Conservation (phyloP, 805 yeast species). For the Sugiyamaella qingdaonensis region DNA sequence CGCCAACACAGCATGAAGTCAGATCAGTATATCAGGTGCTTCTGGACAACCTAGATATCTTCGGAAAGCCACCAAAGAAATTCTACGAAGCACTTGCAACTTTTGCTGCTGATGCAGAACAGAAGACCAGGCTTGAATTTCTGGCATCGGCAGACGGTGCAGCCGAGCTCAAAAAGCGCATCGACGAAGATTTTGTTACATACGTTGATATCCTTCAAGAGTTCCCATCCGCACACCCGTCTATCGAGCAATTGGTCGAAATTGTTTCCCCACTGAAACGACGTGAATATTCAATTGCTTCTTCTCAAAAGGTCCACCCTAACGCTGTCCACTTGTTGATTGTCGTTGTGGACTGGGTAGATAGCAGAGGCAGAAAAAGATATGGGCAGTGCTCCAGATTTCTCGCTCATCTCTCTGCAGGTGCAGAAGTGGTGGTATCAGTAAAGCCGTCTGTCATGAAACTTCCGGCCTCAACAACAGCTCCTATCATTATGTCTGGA, state of each 20-base stretch:
- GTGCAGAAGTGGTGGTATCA: slow-evolving; percentile 84
- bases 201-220: slow-evolving; percentile 78
- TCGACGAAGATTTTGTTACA: slow-evolving; percentile 76
- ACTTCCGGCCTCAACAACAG: slow-evolving; percentile 78
- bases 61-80: slow-evolving; percentile 94
- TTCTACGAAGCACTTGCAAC: slow-evolving; percentile 80
- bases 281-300: slow-evolving; percentile 96
- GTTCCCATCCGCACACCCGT: slow-evolving; percentile 79
- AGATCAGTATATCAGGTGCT: slow-evolving; percentile 81
- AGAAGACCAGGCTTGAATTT: slow-evolving; percentile 56
- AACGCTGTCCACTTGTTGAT: slow-evolving; percentile 86
- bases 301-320: slow-evolving; percentile 89
- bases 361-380: slow-evolving; percentile 76
- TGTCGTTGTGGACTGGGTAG: slow-evolving; percentile 96
- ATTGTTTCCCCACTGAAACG: slow-evolving; percentile 85
- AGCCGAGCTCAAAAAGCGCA: slow-evolving; percentile 72
- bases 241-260: slow-evolving; percentile 61
- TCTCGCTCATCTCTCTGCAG: slow-evolving; percentile 71
- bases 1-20: slow-evolving; percentile 55
- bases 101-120: slow-evolving; percentile 65
- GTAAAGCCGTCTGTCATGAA: slow-evolving; percentile 98
- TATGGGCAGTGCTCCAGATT: slow-evolving; percentile 94
- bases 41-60: slow-evolving; percentile 75
- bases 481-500: slow-evolving; percentile 95
- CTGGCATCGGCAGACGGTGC: slow-evolving; percentile 80